Conservation (phyloP, 129 eudicot genomes). For the Artemisia tridentata region DNA sequence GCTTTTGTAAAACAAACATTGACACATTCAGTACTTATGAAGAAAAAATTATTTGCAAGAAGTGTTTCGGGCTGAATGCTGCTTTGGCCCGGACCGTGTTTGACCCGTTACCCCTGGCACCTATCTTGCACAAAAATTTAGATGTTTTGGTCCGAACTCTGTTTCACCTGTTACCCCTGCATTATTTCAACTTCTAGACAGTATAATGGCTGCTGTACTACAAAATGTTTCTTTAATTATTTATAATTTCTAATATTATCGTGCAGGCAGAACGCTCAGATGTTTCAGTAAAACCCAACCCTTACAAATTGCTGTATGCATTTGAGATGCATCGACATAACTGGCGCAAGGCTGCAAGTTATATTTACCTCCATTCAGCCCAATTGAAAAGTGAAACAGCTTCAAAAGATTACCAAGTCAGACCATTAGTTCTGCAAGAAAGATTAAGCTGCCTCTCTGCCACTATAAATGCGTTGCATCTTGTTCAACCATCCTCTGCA, state of each 20-base stretch:
- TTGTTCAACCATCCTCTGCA: constrained; percentile 80
- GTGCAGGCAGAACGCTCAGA: constrained; percentile 89
- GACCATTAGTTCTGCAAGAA: constrained; percentile 75
- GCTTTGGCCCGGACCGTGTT: not conserved
- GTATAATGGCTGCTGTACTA: not conserved
- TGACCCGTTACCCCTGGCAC: no score
- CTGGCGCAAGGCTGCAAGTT: constrained; percentile 91
- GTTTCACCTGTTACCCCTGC: not conserved
- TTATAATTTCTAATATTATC: constrained; percentile 2
- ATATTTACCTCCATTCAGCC: constrained; percentile 65
- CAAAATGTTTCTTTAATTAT: not conserved
- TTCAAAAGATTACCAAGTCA: constrained; percentile 52
- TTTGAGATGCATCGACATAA: constrained; percentile 92
- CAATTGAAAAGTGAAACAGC: constrained; percentile 66
- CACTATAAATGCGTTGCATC: constrained; percentile 92
- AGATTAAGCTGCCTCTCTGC: constrained; percentile 83
- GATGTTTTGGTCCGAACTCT: not conserved
- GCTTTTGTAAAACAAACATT: not conserved
- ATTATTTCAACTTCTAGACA: not conserved
- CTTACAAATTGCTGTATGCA: constrained; percentile 78
- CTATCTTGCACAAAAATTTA: no score
- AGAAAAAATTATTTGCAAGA: not conserved
- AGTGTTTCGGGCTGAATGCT: not conserved
- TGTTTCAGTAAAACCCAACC: constrained; percentile 72
- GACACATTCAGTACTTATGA: not conserved